These are phyloP conservation scores for Nemophila menziesii DNA, from an alignment of 257 asterid genomes.

Conservation along the genomic window DNA sequence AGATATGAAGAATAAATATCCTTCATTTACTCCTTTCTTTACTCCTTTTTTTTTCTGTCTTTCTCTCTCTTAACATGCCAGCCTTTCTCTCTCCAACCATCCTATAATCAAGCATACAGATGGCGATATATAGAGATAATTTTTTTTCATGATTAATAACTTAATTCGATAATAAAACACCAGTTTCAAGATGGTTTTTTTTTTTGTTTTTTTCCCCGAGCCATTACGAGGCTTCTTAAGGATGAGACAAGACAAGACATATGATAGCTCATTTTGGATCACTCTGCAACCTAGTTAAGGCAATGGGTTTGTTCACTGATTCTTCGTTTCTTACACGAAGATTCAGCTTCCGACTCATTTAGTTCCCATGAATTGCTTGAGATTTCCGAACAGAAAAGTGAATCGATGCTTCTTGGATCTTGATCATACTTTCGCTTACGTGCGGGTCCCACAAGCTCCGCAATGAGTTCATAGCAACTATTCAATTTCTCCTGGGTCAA, in stretches of 20 bases:
- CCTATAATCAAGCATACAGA: background rate
- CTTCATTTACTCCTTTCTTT: conserved; percentile 4
- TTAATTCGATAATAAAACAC: too few species aligned
- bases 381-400: conserved; percentile 24
- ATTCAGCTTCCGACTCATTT: conserved; percentile 6
- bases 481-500: conserved; percentile 74
- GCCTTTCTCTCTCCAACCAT: conserved; percentile 10
- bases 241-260: too few species aligned
- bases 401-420: conserved; percentile 24
- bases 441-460: conserved; percentile 11
- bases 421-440: conserved; percentile 36
- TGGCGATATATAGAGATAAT: background rate
- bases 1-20: conserved; percentile 4
- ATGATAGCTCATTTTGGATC: too few species aligned
- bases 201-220: too few species aligned
- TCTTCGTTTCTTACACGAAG: conserved; percentile 41
- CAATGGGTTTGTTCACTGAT: too few species aligned
- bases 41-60: conserved; percentile 6
- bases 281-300: conserved; percentile 33
- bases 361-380: conserved; percentile 34
- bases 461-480: conserved; percentile 44
- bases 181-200: too few species aligned
- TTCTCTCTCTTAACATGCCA: conserved; percentile 6
- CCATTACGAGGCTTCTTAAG: too few species aligned
- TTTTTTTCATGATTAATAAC: background rate